Evolutionary conservation across 768 basidiomycete genomes (phyloP).

Genomic region (Lactifluus volemus): DNA sequence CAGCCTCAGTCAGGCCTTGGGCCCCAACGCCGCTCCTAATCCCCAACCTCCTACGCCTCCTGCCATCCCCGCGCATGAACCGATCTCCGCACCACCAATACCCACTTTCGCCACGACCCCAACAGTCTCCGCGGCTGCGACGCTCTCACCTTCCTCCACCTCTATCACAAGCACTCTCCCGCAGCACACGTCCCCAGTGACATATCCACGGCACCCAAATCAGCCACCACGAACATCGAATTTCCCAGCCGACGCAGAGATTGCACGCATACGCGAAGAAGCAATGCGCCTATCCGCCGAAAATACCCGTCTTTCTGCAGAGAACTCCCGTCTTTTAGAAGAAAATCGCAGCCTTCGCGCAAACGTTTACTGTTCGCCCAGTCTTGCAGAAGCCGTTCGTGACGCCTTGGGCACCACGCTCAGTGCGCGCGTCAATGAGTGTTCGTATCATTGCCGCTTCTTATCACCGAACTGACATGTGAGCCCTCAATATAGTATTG

Average conservation of each 20-base stretch:
- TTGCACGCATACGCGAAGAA: constrained; percentile 16
- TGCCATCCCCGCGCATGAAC: constrained; percentile 4
- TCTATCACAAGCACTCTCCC: constrained; percentile 11
- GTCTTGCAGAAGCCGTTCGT: constrained; percentile 16
- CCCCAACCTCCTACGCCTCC: constrained; percentile 11
- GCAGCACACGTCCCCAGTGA: neutral
- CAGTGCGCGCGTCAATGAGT: constrained; percentile 13
- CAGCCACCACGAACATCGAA: constrained; percentile 2
- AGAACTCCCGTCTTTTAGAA: constrained; percentile 16
- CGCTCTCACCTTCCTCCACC: constrained; percentile 11
- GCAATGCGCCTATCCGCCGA: constrained; percentile 14
- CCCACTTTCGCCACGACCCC: constrained; percentile 10
- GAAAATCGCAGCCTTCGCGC: constrained; percentile 16
- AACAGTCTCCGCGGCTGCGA: constrained; percentile 5
- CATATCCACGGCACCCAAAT: constrained; percentile 4
- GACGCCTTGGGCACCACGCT: constrained; percentile 15
- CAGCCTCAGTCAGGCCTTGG: constrained; percentile 18
- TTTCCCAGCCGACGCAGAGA: constrained; percentile 6
- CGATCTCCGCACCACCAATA: neutral
- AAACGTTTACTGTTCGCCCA: constrained; percentile 12
- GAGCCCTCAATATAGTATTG: constrained; percentile 6
- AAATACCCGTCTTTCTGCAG: constrained; percentile 17
- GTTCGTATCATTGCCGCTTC: constrained; percentile 3
- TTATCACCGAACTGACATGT: neutral
- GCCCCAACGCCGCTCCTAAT: constrained; percentile 10